Conservation (phyloP, 306 rosid genomes). For the Prunus kanzakura region DNA sequence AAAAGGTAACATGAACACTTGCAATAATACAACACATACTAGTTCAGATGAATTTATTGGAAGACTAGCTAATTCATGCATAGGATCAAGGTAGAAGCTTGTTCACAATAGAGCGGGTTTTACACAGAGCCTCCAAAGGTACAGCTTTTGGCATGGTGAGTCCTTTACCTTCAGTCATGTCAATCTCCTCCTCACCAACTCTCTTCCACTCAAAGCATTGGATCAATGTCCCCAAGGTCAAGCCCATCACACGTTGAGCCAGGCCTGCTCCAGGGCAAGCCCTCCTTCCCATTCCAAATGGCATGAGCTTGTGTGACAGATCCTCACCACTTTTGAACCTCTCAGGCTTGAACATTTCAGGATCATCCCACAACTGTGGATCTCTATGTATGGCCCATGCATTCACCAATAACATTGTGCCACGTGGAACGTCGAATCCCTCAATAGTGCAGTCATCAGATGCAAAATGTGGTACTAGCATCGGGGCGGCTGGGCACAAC, state of each 20-base stretch:
- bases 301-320: conserved; percentile 12
- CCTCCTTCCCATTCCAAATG: conserved; percentile 56
- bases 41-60: no score
- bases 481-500: conserved; percentile 34
- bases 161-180: conserved; percentile 42
- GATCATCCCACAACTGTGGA: conserved; percentile 39
- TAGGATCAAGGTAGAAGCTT: not conserved
- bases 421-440: conserved; percentile 46
- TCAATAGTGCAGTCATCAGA: conserved; percentile 36
- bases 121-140: conserved; percentile 53
- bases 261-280: conserved; percentile 45
- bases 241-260: conserved; percentile 39
- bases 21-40: no score
- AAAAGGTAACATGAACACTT: not conserved
- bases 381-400: conserved; percentile 65
- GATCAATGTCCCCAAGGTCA: not conserved
- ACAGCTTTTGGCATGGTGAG: conserved; percentile 34
- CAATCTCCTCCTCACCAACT: conserved; percentile 20
- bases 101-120: conserved; percentile 27
- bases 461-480: conserved; percentile 46
- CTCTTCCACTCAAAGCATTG: conserved; percentile 67
- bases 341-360: conserved; percentile 42
- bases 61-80: no score
- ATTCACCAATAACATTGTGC: conserved; percentile 41
- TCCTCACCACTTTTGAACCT: conserved; percentile 30